Conservation (phyloP, 495 filamentous ascomycete genomes). For the Monascus purpureus region DNA sequence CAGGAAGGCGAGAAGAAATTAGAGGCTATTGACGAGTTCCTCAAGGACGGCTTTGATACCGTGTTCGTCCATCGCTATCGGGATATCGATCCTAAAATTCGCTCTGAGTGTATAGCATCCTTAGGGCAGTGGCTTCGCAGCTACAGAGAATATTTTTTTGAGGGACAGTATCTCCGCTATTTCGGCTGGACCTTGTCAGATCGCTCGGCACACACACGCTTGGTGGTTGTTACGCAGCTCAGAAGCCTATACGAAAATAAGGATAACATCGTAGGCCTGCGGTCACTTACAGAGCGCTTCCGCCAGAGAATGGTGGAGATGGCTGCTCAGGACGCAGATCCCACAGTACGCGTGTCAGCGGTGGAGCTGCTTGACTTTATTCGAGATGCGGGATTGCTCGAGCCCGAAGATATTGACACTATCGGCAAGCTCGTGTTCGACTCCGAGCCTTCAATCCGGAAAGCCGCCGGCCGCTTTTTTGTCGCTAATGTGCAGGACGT, state of each 20-base stretch:
- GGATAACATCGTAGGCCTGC: slow-evolving; percentile 61
- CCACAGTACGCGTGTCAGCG: slow-evolving; percentile 58
- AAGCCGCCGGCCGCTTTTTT: slow-evolving; percentile 81
- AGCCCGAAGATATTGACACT: slow-evolving; percentile 78
- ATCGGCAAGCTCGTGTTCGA: slow-evolving; percentile 82
- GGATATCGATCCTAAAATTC: slow-evolving; percentile 78
- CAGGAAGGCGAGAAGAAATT: slow-evolving; percentile 51
- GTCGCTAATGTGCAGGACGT: slow-evolving; percentile 69
- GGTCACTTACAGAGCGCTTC: slow-evolving; percentile 84
- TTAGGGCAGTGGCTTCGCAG: slow-evolving; percentile 76
- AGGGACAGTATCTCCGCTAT: slow-evolving; percentile 77
- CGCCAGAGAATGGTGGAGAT: slow-evolving; percentile 84
- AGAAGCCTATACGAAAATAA: slow-evolving; percentile 57
- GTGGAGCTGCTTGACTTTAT: slow-evolving; percentile 71
- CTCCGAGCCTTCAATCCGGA: slow-evolving; percentile 65
- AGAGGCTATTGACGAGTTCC: slow-evolving; percentile 45
- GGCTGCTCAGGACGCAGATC: slow-evolving; percentile 66
- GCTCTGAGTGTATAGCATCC: slow-evolving; percentile 69
- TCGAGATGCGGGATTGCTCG: slow-evolving; percentile 71
- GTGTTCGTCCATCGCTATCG: slow-evolving; percentile 92
- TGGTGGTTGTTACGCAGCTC: slow-evolving; percentile 72
- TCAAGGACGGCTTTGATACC: slow-evolving; percentile 74
- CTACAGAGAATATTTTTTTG: slow-evolving; percentile 75
- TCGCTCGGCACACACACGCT: slow-evolving; percentile 46
- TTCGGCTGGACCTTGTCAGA: slow-evolving; percentile 92